Base-by-base conservation (phyloP, 2,329 filamentous ascomycete genomes). In the Xylariaceae sp. region DNA sequence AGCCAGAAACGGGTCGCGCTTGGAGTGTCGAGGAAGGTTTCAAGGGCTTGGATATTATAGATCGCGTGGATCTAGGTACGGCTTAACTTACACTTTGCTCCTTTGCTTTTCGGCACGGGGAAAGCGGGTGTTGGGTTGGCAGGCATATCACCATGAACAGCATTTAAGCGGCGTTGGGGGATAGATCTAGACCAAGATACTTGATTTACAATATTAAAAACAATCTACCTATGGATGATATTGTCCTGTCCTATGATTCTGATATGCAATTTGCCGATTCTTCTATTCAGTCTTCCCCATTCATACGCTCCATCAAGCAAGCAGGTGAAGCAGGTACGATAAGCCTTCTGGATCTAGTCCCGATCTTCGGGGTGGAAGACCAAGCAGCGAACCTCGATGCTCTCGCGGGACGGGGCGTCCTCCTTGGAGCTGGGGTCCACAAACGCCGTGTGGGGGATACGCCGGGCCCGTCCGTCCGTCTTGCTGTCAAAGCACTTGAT, bases 11-110 rank as follows among this genome's bases (percentile, higher is more conserved):
- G 51, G 81, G 80, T 2, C 80, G 84, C 64, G 84, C 84, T 52
- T 97, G 93, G 93, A 75, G 81, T 0, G 89, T 96, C 0, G 92
- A 97, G 70, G 92, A 97, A 41, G 92, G 92, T 0, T 96, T 96
- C 66, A 79, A 80, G 58, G 89, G 87, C 0, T 70, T 96, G 47
- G 88, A 93, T 53, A 63, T 78, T 6, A 43, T 45, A 9, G 60
- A 62, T 20, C 53, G 41, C 4, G 1, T 63, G 47, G 60, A 61
- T 50, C 40, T 64, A 15, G 55, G 51, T 13, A 54, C 27, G 24
- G 15, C 42, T 32, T 57, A 44, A 39, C 6, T 18, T 27, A 26
- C 37, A 35, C 27, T 10, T 20, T 27, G 23, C 21, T n/a, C n/a
- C n/a, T n/a, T n/a, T n/a, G n/a, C n/a, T n/a, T n/a, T n/a, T n/a